Evolutionary conservation across 2,329 filamentous ascomycete genomes (phyloP), one percentile per base, ranked within the genome.

Genomic region (Laburnicola sp.): DNA sequence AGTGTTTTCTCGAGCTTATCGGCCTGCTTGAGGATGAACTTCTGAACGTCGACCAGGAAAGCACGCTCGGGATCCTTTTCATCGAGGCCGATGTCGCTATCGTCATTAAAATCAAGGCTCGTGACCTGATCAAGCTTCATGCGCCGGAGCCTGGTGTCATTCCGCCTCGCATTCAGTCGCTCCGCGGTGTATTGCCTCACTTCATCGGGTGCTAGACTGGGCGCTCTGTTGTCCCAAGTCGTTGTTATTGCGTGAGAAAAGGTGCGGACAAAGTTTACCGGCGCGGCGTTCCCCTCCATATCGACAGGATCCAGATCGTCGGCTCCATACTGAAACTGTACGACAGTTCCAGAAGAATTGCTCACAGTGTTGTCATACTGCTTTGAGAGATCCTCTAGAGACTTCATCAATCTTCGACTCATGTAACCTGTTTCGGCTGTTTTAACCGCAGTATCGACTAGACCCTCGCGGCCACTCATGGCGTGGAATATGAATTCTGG

Each of bases 401-500:
- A 96, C 75, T 99, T 99, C 93, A 99, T 99, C 69, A 99, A 74
- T 62, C 94, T 86, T 76, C 94, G 87, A 57, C 93, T 97, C 94
- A 99, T 99, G 76, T 99, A 99, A 58, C 94, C 94, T 8, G 94
- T 99, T 74, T 99, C 94, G 46, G 94, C 94, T 46, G 94, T 99
- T 78, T 99, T 99, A 76, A 97, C 94, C 54, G 94, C 94, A 2
- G 94, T 99, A 82, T 99, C 94, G 67, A 99, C 92, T 60, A 99
- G 78, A 84, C 94, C 94, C 84, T 97, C 94, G 85, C 94, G 89
- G 64, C 94, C 94, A 65, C 91, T 96, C 77, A 97, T 97, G 60
- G 94, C 94, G 82, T 99, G 94, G 76, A 99, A 97, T 50, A 97
- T 83, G 73, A 99, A 97, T 66, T 99, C 94, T 0, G 89, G 91